phyloP scores from a whole-genome alignment of 768 basidiomycete species.

The Goffeauzyma gilvescens region DNA sequence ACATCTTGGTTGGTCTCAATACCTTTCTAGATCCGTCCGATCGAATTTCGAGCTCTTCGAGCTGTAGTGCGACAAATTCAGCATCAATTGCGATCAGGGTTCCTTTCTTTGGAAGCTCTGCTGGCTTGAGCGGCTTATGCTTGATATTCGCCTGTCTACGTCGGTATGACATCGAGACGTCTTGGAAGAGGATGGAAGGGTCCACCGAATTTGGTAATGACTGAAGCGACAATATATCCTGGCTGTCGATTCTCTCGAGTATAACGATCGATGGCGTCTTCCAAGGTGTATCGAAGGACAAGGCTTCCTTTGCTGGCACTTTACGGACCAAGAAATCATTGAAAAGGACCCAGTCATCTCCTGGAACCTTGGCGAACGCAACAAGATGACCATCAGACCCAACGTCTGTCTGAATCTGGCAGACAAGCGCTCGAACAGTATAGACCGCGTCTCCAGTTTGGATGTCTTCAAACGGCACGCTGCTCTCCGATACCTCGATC shows the following conservation, averaged over 20 bases:
- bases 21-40: conserved; percentile 90
- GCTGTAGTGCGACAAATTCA: conserved; percentile 93
- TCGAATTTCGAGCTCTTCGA: conserved; percentile 86
- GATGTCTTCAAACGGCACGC: too few species aligned
- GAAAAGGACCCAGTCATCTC: conserved; percentile 68
- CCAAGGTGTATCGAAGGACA: conserved; percentile 76
- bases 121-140: conserved; percentile 50
- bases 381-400: conserved; percentile 71
- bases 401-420: conserved; percentile 46
- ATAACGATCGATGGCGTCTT: conserved; percentile 93
- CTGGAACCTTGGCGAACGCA: conserved; percentile 41
- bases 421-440: conserved; percentile 6
- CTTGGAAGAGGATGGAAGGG: conserved; percentile 54
- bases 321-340: conserved; percentile 86
- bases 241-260: conserved; percentile 53
- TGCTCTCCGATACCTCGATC: too few species aligned
- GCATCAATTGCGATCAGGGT: conserved; percentile 89
- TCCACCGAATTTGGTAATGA: conserved; percentile 50
- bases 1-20: conserved; percentile 71
- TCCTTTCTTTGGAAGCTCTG: conserved; percentile 68
- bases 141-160: conserved; percentile 36
- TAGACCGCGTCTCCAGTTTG: conserved; percentile 4
- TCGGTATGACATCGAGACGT: conserved; percentile 57
- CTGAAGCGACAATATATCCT: conserved; percentile 44
- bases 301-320: conserved; percentile 64